Percentiles rank a stretch among this genome's conserved stretches.
Evolutionary conservation across 179 eudicot genomes (phyloP).

Genomic region (Camellia oleifera): DNA sequence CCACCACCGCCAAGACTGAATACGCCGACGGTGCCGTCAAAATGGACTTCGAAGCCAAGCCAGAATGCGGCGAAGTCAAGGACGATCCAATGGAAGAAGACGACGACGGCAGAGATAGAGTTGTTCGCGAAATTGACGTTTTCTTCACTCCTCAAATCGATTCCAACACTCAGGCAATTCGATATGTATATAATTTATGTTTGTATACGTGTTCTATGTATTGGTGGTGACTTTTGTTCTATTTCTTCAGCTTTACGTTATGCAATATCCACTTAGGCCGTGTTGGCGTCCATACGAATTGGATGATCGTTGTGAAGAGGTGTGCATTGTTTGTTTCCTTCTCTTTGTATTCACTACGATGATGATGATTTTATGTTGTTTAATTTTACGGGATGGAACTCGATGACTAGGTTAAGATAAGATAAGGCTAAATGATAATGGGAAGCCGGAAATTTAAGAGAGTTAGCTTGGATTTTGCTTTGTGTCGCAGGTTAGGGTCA

Average conservation of each 20-base stretch:
- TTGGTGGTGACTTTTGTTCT: conserved; percentile 4
- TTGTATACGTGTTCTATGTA: neutral
- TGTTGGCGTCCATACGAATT: conserved; percentile 89
- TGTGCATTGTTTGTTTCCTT: conserved; percentile 21
- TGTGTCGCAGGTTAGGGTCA: conserved; percentile 65
- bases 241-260: conserved; percentile 56
- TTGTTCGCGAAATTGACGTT: conserved; percentile 82
- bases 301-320: conserved; percentile 75
- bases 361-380: neutral
- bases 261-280: conserved; percentile 86
- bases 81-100: conserved; percentile 12
- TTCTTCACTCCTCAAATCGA: conserved; percentile 46
- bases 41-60: conserved; percentile 21
- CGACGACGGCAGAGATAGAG: conserved; percentile 43
- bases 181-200: neutral
- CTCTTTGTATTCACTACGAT: neutral
- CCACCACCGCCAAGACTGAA: conserved; percentile 11
- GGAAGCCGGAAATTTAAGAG: no score
- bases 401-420: neutral
- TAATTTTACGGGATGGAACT: neutral
- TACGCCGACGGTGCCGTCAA: conserved; percentile 12
- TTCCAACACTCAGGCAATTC: conserved; percentile 31
- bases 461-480: neutral
- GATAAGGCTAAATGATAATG: neutral
- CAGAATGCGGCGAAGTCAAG: conserved; percentile 16